Evolutionary conservation across 2,329 filamentous ascomycete genomes (phyloP).

Genomic region (Calonectria honghensis): DNA sequence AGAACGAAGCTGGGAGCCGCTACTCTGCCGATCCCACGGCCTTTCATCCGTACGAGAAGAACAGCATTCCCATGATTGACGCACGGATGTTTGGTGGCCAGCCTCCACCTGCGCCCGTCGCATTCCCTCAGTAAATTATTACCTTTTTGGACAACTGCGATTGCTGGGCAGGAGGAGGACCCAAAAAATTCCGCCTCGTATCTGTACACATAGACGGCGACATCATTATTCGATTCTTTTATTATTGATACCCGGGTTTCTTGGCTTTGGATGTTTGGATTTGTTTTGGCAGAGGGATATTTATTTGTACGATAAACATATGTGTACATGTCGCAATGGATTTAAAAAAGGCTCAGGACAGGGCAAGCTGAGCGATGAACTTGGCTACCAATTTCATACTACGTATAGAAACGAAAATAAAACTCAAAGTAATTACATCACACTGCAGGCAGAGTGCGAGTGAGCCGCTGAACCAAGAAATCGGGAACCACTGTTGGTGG

Average conservation of each 20-base stretch:
- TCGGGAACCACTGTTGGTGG: background rate
- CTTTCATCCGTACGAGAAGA: conserved; percentile 68
- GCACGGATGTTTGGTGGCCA: conserved; percentile 62
- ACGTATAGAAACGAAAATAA: conserved; percentile 33
- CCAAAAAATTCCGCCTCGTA: conserved; percentile 27
- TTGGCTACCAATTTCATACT: conserved; percentile 18
- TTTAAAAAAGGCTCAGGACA: conserved; percentile 31
- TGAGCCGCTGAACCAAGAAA: background rate
- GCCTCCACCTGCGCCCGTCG: conserved; percentile 50
- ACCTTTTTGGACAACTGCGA: background rate
- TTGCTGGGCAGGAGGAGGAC: conserved; percentile 13
- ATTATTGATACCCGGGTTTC: conserved; percentile 55
- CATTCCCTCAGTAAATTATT: conserved; percentile 49
- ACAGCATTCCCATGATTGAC: conserved; percentile 69
- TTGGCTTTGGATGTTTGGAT: conserved; percentile 23
- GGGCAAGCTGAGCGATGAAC: conserved; percentile 21
- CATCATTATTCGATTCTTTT: conserved; percentile 45
- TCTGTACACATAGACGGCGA: conserved; percentile 52
- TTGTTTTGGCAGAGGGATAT: conserved; percentile 28
- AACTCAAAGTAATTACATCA: background rate
- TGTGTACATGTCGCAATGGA: conserved; percentile 16
- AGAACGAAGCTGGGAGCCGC: conserved; percentile 65
- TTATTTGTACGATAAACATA: conserved; percentile 45
- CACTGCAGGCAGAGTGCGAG: background rate
- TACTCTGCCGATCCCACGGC: conserved; percentile 64